phyloP scores from a whole-genome alignment of 1,139 yeast species.

The Geotrichum citri-aurantii region DNA sequence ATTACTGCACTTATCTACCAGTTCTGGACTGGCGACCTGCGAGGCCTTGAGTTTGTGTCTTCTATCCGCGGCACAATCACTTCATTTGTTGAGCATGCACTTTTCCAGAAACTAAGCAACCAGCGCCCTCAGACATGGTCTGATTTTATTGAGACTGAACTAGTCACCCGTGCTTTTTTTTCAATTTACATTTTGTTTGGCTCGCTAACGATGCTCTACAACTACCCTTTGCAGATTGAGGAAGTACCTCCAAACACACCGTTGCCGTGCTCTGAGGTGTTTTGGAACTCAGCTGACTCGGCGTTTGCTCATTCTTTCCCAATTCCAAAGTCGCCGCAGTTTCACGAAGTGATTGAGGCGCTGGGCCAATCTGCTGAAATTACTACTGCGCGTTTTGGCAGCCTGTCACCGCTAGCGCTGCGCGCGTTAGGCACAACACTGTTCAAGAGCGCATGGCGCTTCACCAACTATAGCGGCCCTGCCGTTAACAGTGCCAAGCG shows the following conservation, averaged over 20 bases:
- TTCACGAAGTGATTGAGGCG: slow-evolving; percentile 1
- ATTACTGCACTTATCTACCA: slow-evolving; percentile 30
- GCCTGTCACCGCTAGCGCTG: slow-evolving; percentile 16
- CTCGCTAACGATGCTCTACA: slow-evolving; percentile 32
- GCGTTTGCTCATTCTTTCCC: neutral
- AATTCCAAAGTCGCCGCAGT: neutral
- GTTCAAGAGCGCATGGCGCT: slow-evolving; percentile 8
- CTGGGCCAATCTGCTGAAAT: slow-evolving; percentile 1
- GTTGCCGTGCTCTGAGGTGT: slow-evolving; percentile 34
- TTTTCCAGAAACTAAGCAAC: slow-evolving; percentile 8
- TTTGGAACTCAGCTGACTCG: slow-evolving; percentile 27
- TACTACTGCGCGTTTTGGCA: neutral
- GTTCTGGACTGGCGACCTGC: slow-evolving; percentile 34
- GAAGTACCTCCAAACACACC: slow-evolving; percentile 5
- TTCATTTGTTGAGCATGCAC: slow-evolving; percentile 21
- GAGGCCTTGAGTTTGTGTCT: slow-evolving; percentile 32
- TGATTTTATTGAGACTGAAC: slow-evolving; percentile 25
- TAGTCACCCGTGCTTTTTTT: slow-evolving; percentile 32
- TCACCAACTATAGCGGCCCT: neutral
- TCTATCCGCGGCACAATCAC: slow-evolving; percentile 29
- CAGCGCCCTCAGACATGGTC: slow-evolving; percentile 1
- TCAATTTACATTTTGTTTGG: slow-evolving; percentile 32
- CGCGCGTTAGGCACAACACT: slow-evolving; percentile 13
- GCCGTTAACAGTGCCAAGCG: neutral
- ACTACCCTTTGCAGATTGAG: slow-evolving; percentile 27